Percentiles rank a stretch among this genome's conserved stretches.
These are phyloP conservation scores for Sarcodon aspratus DNA, from an alignment of 768 basidiomycete genomes.

Conservation along the genomic window DNA sequence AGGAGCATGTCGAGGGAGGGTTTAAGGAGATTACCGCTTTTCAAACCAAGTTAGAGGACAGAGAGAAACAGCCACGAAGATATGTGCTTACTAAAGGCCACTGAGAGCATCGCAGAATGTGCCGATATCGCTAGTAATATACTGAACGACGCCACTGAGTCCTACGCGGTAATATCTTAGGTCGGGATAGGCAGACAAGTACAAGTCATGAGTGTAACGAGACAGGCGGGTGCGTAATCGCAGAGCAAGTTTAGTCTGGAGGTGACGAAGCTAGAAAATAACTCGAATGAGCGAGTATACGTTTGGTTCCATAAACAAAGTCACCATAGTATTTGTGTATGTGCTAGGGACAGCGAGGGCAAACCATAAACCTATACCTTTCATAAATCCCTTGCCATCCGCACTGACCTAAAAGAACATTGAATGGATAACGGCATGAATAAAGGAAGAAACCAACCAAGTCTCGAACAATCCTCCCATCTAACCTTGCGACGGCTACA, in stretches of 20 bases:
- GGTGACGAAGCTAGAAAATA: constrained; percentile 59
- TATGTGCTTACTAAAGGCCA: constrained; percentile 72
- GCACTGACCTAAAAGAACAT: constrained; percentile 48
- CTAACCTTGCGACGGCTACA: constrained; percentile 77
- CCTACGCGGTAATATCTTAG: constrained; percentile 55
- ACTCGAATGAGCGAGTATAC: neutral
- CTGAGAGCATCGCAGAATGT: constrained; percentile 81
- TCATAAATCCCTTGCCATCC: constrained; percentile 72
- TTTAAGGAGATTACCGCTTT: constrained; percentile 86
- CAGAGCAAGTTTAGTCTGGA: constrained; percentile 80
- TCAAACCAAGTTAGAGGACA: neutral
- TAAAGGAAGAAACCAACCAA: constrained; percentile 34
- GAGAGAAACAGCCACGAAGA: neutral
- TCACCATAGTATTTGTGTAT: constrained; percentile 91
- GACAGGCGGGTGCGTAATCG: constrained; percentile 79
- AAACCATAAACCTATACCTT: constrained; percentile 83
- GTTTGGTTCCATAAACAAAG: constrained; percentile 4
- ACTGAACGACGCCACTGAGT: constrained; percentile 75
- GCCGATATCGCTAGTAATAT: constrained; percentile 87
- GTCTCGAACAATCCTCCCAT: constrained; percentile 83
- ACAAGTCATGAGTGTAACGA: constrained; percentile 85
- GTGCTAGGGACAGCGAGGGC: constrained; percentile 84
- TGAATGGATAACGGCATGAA: neutral
- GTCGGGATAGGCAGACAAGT: constrained; percentile 65
- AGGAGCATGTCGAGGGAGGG: constrained; percentile 84